Base-by-base conservation (phyloP, 2,329 filamentous ascomycete genomes). In the Aspergillus viridinutans region DNA sequence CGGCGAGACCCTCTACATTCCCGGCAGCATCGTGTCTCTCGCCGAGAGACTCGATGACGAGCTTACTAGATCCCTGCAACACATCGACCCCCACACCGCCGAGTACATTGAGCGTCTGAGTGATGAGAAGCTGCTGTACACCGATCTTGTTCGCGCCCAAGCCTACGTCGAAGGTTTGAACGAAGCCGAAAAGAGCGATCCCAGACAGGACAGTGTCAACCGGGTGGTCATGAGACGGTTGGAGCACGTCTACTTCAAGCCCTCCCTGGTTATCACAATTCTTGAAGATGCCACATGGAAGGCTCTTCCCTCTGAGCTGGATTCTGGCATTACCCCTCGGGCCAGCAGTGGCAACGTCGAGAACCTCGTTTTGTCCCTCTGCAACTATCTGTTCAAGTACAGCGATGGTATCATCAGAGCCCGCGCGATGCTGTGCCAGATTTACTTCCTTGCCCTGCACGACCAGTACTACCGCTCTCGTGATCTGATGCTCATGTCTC, bases 401-500 rank as follows among this genome's bases (percentile, higher is more conserved):
- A 95, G 91, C 74, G 92, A 97, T 72, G 92, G 93, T 66, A 97
- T 99, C 69, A 92, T 97, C 70, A 89, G 93, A 64, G 95, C 93
- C 58, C 88, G 94, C 58, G 93, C 94, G 49, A 97, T 99, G 92
- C 84, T 99, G 61, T 97, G 91, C 82, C 92, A 97, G 78, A 94
- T 99, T 62, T 99, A 99, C 82, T 96, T 96, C 86, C 83, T 97
- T 67, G 94, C 94, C 52, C 85, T 99, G 53, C 94, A 99, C 78
- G 92, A 97, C 78, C 88, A 96, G 69, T 99, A 97, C 83, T 97
- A 96, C 84, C 91, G 90, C 78, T 90, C 94, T 69, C 90, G 94
- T 65, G 95, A 99, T 76, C 93, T 99, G 89, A 96, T 97, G 88
- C 86, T 99, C 76, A 99, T 99, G 92, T 99, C 94, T 20, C 94